Base-by-base conservation (phyloP, 441 rosid species). In the Corymbia citriodora region DNA sequence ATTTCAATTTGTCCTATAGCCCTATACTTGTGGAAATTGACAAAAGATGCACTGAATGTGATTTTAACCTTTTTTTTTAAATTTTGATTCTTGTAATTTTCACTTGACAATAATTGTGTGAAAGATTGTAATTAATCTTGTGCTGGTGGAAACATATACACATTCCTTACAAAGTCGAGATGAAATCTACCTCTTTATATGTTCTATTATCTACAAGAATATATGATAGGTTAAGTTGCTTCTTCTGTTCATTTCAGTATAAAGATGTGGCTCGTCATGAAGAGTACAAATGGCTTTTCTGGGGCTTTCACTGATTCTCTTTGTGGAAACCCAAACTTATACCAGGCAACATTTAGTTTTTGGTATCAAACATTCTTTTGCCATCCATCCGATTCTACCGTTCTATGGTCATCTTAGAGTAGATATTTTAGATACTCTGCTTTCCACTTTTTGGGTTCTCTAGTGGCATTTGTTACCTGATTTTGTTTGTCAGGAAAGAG, bases 301-400 rank as follows among this genome's bases (percentile, higher is more conserved):
- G 99, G 99, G 90, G 98, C 97, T 90, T 97, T 98, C 95, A 99
- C 99, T 88, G 97, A 98, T 93, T 96, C 99, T 93, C 95, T 97
- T 29, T 97, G 99, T 91, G 99, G 99, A 89, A 98, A 98, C 92
- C 97, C 99, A 33, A 96, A 96, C 92, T 93, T 98, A 92, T 98
- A 98, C 92, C 97, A 96, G 99, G 98, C 96, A 70, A 70, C 72
- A 65, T n/a, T n/a, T 65, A n/a, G 72, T 31, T 65, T 54, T 82
- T n/a, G 33, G 57, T 74, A 36, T 85, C 74, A 15, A 65, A n/a
- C n/a, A n/a, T n/a, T 65, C 17, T 65, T 65, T 65, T n/a, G 19
- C 36, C 36, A 65, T 65, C 72, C 45, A 5, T 31, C 79, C 53
- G 27, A 85, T 85, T 85, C 36, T 29, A 54, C 15, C 23, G 15